phyloP scores from a whole-genome alignment of 2,329 filamentous ascomycete genomes.

The Dryadomyces quercus-mongolicae region DNA sequence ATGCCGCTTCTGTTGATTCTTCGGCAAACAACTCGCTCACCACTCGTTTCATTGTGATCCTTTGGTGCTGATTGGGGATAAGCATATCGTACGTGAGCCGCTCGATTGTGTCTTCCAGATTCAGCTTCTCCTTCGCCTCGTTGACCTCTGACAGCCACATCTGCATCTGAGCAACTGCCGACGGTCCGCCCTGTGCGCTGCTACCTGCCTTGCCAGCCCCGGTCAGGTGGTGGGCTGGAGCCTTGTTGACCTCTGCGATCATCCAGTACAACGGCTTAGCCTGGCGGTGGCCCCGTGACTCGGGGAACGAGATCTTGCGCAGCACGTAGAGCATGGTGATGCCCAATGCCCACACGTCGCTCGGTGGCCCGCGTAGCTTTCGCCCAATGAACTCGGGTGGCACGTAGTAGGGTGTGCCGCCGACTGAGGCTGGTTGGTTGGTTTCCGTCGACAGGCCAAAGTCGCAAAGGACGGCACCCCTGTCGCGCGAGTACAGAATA shows the following conservation, averaged over 20 bases:
- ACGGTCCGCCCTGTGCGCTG: conserved; percentile 4
- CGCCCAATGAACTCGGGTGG: conserved; percentile 47
- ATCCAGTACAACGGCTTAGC: conserved; percentile 43
- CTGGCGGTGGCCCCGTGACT: conserved; percentile 35
- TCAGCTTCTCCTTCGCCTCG: conserved; percentile 32
- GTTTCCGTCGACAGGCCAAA: conserved; percentile 42
- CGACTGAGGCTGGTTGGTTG: conserved; percentile 32
- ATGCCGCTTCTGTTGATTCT: neutral
- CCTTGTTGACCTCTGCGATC: conserved; percentile 40
- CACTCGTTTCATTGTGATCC: conserved; percentile 42
- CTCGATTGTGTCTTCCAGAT: conserved; percentile 35
- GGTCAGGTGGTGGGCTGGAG: conserved; percentile 13
- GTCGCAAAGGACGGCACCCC: conserved; percentile 48
- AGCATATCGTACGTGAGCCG: conserved; percentile 42
- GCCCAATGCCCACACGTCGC: conserved; percentile 48
- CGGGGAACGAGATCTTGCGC: conserved; percentile 42
- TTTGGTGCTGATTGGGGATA: conserved; percentile 34
- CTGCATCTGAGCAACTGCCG: conserved; percentile 40
- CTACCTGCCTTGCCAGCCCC: conserved; percentile 14
- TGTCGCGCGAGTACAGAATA: conserved; percentile 45
- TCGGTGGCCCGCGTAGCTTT: conserved; percentile 39
- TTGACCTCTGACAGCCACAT: conserved; percentile 42
- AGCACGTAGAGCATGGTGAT: conserved; percentile 50
- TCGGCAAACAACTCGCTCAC: conserved; percentile 27
- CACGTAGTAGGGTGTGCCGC: conserved; percentile 50